A percentile compares a stretch with the other conserved stretches of the same genome.
Conservation (phyloP, 2,329 filamentous ascomycete genomes). For the Aspergillus sojae region DNA sequence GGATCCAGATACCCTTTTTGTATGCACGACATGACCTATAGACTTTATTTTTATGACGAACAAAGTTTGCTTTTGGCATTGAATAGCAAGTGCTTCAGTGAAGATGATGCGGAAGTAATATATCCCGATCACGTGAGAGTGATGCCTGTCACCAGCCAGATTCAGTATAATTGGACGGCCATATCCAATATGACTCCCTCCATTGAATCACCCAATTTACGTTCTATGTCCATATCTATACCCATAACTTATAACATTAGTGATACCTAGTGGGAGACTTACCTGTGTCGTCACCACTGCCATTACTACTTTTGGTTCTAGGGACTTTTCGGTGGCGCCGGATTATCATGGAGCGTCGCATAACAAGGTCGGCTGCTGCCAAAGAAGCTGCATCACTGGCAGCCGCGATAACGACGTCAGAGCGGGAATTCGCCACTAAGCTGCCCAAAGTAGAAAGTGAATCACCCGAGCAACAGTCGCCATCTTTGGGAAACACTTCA, state of each 20-base stretch:
- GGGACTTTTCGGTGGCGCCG: background rate
- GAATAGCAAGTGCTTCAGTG: background rate
- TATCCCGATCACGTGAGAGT: background rate
- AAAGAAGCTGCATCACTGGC: slow-evolving; percentile 24
- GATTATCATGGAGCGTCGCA: slow-evolving; percentile 22
- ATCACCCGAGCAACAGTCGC: background rate
- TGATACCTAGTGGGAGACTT: background rate
- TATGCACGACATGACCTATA: slow-evolving; percentile 8
- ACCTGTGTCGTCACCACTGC: background rate
- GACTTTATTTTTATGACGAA: slow-evolving; percentile 4
- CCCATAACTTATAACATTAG: background rate
- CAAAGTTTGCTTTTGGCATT: background rate
- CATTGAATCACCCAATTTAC: background rate
- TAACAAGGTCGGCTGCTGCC: slow-evolving; percentile 33
- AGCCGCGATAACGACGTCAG: background rate
- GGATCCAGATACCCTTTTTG: slow-evolving; percentile 12
- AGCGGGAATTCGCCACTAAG: background rate
- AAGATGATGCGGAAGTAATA: background rate
- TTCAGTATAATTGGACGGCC: background rate
- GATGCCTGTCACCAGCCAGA: background rate
- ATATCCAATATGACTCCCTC: background rate
- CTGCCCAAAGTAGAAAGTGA: background rate
- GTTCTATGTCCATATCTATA: background rate
- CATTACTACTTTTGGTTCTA: background rate
- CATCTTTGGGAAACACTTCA: slow-evolving; percentile 27